phyloP scores from a whole-genome alignment of 2,329 filamentous ascomycete genomes.

The Laburnicola sp. region DNA sequence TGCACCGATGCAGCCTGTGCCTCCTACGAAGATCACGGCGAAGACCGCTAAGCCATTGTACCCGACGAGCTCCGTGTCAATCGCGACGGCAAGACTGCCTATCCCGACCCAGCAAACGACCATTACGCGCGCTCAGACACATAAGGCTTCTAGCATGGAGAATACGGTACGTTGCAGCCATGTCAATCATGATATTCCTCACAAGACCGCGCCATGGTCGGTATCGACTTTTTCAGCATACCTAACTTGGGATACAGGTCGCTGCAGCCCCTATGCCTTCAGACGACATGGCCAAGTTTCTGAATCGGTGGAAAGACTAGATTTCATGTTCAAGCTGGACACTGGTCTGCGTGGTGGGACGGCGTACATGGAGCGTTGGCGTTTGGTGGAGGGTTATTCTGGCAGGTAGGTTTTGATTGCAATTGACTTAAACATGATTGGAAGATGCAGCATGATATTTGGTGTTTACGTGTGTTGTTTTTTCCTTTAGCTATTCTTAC shows the following conservation, averaged over 20 bases:
- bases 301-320: slow-evolving; percentile 63
- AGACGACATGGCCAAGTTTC: slow-evolving; percentile 60
- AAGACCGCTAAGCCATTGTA: slow-evolving; percentile 55
- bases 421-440: not conserved
- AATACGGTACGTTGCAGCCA: slow-evolving; percentile 57
- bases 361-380: no score
- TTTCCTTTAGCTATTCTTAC: no score
- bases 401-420: no score
- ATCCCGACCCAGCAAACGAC: slow-evolving; percentile 54
- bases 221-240: not conserved
- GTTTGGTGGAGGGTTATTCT: no score
- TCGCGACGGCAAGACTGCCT: slow-evolving; percentile 57
- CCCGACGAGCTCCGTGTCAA: slow-evolving; percentile 58
- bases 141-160: slow-evolving; percentile 56
- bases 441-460: not conserved
- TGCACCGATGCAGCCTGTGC: slow-evolving; percentile 64
- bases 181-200: not conserved
- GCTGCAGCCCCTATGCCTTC: slow-evolving; percentile 56
- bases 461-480: no score
- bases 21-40: slow-evolving; percentile 61
- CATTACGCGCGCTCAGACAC: slow-evolving; percentile 56
- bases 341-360: not conserved
- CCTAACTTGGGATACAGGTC: slow-evolving; percentile 48
- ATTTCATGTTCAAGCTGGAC: not conserved
- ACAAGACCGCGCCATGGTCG: not conserved